phyloP scores from a whole-genome alignment of 805 yeast genomes.

The Brettanomyces sp. region DNA sequence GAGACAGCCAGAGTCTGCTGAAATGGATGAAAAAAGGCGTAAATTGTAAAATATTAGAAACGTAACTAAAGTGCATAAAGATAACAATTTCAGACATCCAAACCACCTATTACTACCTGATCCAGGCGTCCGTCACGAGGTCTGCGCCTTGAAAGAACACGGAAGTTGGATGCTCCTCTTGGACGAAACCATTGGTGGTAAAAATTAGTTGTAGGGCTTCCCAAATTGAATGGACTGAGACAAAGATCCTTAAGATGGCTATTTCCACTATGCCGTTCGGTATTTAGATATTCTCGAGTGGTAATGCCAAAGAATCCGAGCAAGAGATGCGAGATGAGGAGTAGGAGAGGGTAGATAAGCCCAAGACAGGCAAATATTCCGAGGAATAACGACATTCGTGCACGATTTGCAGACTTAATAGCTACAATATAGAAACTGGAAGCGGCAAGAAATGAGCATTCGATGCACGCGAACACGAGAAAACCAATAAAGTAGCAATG shows the following conservation, averaged over 20 bases:
- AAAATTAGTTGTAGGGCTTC: slow-evolving; percentile 23
- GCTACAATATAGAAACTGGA: slow-evolving; percentile 22
- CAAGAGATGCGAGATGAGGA: slow-evolving; percentile 45
- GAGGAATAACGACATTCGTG: slow-evolving; percentile 42
- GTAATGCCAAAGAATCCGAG: slow-evolving; percentile 52
- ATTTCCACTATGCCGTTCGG: slow-evolving; percentile 23
- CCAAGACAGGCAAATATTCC: slow-evolving; percentile 37
- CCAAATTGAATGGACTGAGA: slow-evolving; percentile 29
- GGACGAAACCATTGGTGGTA: slow-evolving; percentile 27
- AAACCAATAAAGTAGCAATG: slow-evolving; percentile 53
- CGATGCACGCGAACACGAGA: slow-evolving; percentile 28
- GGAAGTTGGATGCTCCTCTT: slow-evolving; percentile 26
- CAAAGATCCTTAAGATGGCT: slow-evolving; percentile 22
- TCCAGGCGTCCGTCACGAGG: neutral
- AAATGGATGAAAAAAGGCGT: no score
- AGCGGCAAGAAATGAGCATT: slow-evolving; percentile 20
- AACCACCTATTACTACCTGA: neutral
- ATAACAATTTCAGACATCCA: no score
- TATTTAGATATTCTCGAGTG: slow-evolving; percentile 61
- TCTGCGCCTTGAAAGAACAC: neutral
- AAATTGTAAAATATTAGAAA: no score
- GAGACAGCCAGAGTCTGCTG: no score
- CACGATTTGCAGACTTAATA: slow-evolving; percentile 13
- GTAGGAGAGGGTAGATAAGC: slow-evolving; percentile 45
- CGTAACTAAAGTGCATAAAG: no score